Evolutionary conservation across 1,139 yeast species (phyloP).

Genomic region (Sugiyamaella castrensis): DNA sequence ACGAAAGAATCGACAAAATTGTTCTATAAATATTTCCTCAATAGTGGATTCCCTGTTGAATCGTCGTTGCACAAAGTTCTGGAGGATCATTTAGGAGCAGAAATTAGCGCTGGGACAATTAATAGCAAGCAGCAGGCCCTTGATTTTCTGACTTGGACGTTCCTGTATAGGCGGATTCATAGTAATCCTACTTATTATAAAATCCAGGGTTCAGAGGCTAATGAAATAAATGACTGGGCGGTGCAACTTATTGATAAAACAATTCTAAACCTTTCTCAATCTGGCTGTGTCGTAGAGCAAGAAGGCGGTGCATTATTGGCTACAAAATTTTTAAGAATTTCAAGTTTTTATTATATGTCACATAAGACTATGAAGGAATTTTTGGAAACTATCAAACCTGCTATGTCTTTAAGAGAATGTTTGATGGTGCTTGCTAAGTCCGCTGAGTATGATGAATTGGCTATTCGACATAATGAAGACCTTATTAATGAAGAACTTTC

Average conservation of each 20-base stretch:
- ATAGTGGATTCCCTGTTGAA: constrained; percentile 97
- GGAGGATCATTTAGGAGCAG: constrained; percentile 96
- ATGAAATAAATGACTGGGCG: constrained; percentile 45
- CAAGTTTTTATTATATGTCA: constrained; percentile 90
- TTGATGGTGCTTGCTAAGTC: constrained; percentile 74
- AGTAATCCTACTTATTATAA: constrained; percentile 96
- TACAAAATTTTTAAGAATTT: constrained; percentile 79
- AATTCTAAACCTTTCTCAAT: constrained; percentile 62
- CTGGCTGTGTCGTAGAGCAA: constrained; percentile 60
- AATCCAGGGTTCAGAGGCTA: constrained; percentile 53
- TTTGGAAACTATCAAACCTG: constrained; percentile 48
- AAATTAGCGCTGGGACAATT: constrained; percentile 85
- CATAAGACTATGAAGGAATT: constrained; percentile 81
- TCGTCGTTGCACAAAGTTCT: constrained; percentile 89
- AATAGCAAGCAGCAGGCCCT: constrained; percentile 80
- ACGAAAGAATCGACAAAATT: constrained; percentile 89
- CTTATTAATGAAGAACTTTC: constrained; percentile 89
- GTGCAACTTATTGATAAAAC: constrained; percentile 70
- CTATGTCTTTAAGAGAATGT: constrained; percentile 64
- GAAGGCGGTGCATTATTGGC: constrained; percentile 54
- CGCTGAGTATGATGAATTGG: constrained; percentile 84
- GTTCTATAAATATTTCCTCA: constrained; percentile 90
- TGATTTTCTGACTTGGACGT: constrained; percentile 94
- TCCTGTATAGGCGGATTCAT: constrained; percentile 86
- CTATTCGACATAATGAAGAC: constrained; percentile 95